These are phyloP conservation scores for Trichoderma afroharzianum DNA, from an alignment of 2,329 filamentous ascomycete genomes.

Conservation along the genomic window DNA sequence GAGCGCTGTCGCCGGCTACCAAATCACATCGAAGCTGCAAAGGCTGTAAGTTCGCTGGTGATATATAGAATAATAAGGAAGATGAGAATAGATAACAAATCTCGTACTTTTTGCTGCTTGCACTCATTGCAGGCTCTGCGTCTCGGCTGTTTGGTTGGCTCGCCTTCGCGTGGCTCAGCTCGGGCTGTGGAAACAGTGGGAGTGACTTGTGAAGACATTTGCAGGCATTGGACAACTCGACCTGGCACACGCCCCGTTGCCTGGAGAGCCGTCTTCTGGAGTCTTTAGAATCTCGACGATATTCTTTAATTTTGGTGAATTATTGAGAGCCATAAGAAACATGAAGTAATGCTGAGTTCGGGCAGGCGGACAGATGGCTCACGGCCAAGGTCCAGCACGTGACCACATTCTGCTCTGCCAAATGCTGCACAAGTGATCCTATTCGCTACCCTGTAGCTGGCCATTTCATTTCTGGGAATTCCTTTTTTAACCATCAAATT, in stretches of 20 bases:
- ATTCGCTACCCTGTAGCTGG: background rate
- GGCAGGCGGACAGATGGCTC: background rate
- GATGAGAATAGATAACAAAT: background rate
- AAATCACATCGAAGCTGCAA: slow-evolving; percentile 7
- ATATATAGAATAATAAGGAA: background rate
- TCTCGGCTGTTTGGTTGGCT: background rate
- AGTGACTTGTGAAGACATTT: background rate
- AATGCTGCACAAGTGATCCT: background rate
- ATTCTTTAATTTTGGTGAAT: too few species aligned
- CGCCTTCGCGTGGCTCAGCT: background rate
- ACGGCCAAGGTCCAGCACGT: background rate
- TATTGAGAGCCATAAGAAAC: background rate
- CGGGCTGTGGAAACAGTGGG: background rate
- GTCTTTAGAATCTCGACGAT: background rate
- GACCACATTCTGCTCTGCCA: background rate
- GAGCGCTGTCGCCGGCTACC: background rate
- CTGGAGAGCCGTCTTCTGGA: too few species aligned
- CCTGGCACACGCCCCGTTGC: background rate
- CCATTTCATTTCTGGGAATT: background rate
- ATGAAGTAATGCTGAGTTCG: background rate
- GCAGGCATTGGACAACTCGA: background rate
- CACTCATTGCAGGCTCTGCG: slow-evolving; percentile 8
- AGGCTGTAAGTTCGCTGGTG: background rate
- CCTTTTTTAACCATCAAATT: background rate
- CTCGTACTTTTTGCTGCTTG: slow-evolving; percentile 3